These are phyloP conservation scores for Calycina marina DNA, from an alignment of 2,329 filamentous ascomycete genomes.

Conservation along the genomic window DNA sequence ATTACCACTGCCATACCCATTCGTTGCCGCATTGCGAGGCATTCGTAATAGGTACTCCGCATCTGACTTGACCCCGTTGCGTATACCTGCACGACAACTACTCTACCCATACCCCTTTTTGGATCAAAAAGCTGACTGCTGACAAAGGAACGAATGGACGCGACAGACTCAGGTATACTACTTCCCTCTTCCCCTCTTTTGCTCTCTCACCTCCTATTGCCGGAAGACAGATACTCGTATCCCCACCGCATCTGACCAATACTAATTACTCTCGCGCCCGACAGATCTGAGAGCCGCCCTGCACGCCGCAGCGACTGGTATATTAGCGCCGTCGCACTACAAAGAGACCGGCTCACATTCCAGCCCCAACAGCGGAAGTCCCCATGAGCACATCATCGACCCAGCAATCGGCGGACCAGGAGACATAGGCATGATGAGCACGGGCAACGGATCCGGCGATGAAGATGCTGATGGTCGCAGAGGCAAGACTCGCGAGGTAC, in stretches of 20 bases:
- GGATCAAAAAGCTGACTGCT: background rate
- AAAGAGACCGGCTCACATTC: constrained; percentile 17
- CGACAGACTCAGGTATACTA: background rate
- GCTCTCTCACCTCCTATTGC: constrained; percentile 2
- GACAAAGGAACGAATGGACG: background rate
- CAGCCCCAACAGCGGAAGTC: constrained; percentile 16
- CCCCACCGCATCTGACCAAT: too few species aligned
- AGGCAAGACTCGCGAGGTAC: constrained; percentile 57
- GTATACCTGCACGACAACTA: background rate
- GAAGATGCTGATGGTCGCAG: constrained; percentile 44
- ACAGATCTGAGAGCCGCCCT: constrained; percentile 22
- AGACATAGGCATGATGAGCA: constrained; percentile 19
- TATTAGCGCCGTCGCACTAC: constrained; percentile 17
- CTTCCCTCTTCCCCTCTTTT: background rate
- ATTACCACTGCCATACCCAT: too few species aligned
- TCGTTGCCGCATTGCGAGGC: too few species aligned
- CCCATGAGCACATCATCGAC: constrained; percentile 24
- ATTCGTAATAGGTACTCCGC: too few species aligned
- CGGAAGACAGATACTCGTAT: background rate
- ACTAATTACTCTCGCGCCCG: constrained; percentile 8
- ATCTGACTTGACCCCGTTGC: too few species aligned
- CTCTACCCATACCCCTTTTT: background rate
- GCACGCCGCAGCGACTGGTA: constrained; percentile 20
- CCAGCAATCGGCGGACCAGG: constrained; percentile 20
- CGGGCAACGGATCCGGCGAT: constrained; percentile 18